Base-by-base conservation (phyloP, 1,284 basidiomycete species). In the Cryptococcus sp. region DNA sequence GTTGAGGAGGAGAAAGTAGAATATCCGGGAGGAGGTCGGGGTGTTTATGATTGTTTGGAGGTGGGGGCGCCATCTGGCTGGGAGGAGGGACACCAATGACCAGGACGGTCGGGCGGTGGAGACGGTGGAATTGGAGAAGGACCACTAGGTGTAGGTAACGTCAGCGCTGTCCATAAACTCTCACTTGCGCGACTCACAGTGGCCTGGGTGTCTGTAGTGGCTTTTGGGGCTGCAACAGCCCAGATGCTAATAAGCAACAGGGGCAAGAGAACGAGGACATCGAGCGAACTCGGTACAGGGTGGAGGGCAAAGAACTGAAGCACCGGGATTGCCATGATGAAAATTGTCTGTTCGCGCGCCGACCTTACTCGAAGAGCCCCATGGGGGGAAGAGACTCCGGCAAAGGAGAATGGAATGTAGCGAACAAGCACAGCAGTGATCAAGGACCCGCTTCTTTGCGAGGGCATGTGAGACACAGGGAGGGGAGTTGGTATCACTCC, bases 1-100 rank as follows among this genome's bases (percentile, higher is more conserved):
- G 73, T 99, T 98, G 53, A 99, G 81, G 75, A 94, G 83, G 52
- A 98, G 81, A 79, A 99, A 99, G 73, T 94, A 95, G 77, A 96
- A 98, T 61, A 99, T 98, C 77, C 89, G 91, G 64, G 92, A 83
- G 20, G 91, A 95, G 71, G 98, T 92, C 2, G 87, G 85, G 64
- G 94, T 94, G 37, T 87, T 86, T 33, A 97, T 81, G 60, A 98
- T 92, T 9, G 89, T 87, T 70, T 91, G 89, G 52, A 98, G 76
- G 74, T 93, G 90, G 16, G 86, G 83, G 56, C 85, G 82, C 72
- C 71, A 75, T 15, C 55, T 38, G 2, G 65, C 46, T 1, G 74
- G 64, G 12, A 75, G 38, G 36, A 74, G 51, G n/a, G 57, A 59
- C 47, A 68, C 57, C 20, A 59, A 51, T 2, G 68, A 67, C 65